Percentiles rank a stretch among this genome's conserved stretches.
Evolutionary conservation across 106 monocot species (phyloP).

Genomic region (Dendrobium chrysotoxum): DNA sequence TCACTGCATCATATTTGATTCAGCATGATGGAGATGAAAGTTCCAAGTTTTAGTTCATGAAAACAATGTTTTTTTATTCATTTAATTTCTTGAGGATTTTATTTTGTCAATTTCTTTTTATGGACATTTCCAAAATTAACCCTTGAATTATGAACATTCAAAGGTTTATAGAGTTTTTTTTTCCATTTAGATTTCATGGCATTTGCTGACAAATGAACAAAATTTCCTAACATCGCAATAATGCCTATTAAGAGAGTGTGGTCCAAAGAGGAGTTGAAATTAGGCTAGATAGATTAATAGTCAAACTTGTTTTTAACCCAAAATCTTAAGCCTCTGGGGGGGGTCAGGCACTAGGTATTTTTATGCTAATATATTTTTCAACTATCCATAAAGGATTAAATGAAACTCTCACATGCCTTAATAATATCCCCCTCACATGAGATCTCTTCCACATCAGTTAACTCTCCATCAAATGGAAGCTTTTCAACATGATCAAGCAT

Average conservation of each 20-base stretch:
- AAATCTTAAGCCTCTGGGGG: too few species aligned
- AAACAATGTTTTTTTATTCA: neutral
- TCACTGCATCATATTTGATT: neutral
- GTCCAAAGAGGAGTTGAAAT: neutral
- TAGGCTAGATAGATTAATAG: neutral
- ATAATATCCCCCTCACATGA: too few species aligned
- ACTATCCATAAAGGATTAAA: neutral
- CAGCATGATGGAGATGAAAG: neutral
- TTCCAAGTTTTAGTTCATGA: neutral
- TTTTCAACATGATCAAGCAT: too few species aligned
- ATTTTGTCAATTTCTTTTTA: neutral
- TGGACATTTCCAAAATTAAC: neutral
- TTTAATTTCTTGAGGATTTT: neutral
- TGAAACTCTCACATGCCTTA: too few species aligned
- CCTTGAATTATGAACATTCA: neutral
- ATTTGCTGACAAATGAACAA: too few species aligned
- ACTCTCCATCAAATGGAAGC: too few species aligned
- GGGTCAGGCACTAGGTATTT: too few species aligned
- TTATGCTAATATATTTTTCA: neutral
- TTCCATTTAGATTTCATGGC: neutral
- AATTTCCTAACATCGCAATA: too few species aligned
- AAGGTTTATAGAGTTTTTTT: neutral
- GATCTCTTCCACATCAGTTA: too few species aligned
- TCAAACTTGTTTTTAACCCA: neutral
- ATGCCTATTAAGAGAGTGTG: too few species aligned